Conservation (phyloP, 1,139 yeast species). For the Geotrichum candidum region DNA sequence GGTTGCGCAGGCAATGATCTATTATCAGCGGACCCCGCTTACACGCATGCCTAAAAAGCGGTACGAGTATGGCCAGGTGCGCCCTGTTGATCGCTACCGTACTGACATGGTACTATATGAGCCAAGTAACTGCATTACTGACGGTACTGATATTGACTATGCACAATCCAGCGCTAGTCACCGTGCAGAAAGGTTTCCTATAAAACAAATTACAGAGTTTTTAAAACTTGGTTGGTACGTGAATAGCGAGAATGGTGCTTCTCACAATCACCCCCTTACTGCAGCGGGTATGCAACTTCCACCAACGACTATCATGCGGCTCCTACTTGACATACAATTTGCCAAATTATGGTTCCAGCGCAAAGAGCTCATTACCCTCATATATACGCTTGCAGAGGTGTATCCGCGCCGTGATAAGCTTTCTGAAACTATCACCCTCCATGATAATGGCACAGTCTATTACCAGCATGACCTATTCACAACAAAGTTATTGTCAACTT, state of each 20-base stretch:
- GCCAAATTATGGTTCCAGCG: not conserved
- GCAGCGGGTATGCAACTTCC: conserved; percentile 8
- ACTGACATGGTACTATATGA: not conserved
- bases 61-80: not conserved
- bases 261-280: not conserved
- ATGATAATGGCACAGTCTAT: not conserved
- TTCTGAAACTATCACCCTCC: not conserved
- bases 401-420: conserved; percentile 5
- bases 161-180: not conserved
- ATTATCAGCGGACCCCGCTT: not conserved
- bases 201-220: conserved; percentile 3
- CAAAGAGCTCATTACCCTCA: conserved; percentile 2
- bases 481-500: not conserved
- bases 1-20: conserved; percentile 4
- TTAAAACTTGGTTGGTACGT: conserved; percentile 4
- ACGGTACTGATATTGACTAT: not conserved
- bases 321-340: conserved; percentile 6
- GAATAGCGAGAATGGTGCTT: not conserved
- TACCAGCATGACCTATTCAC: conserved; percentile 7
- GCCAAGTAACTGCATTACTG: not conserved
- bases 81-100: not conserved
- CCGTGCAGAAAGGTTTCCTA: not conserved
- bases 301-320: not conserved
- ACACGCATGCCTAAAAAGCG: not conserved
- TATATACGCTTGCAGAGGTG: conserved; percentile 1